Evolutionary conservation across 2,329 filamentous ascomycete genomes (phyloP).

Genomic region (Cryphonectria parasitica): DNA sequence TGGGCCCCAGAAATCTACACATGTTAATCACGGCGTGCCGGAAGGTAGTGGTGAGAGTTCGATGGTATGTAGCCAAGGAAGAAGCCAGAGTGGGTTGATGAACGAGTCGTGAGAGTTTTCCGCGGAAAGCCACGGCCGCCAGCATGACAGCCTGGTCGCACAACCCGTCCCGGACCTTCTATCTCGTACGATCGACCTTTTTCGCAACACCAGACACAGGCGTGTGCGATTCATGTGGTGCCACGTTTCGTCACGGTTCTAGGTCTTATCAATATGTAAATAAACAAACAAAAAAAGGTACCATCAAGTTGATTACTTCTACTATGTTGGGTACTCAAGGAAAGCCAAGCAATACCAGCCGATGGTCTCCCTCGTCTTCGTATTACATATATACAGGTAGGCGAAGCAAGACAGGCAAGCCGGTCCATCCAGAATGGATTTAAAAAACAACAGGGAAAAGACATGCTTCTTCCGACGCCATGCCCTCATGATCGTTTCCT

Average conservation of each 20-base stretch:
- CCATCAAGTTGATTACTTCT: background rate
- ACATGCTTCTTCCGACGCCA: slow-evolving; percentile 6
- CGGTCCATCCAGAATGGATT: background rate
- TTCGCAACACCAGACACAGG: background rate
- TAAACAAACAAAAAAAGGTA: background rate
- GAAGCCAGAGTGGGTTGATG: background rate
- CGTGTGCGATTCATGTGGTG: background rate
- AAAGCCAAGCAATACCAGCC: background rate
- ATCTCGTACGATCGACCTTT: background rate
- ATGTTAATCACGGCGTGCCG: slow-evolving; percentile 8
- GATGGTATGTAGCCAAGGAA: background rate
- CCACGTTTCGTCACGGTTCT: background rate
- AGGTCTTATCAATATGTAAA: background rate
- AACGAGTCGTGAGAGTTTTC: too few species aligned
- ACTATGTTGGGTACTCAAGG: background rate
- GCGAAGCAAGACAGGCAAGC: background rate
- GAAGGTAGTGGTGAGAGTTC: slow-evolving; percentile 9
- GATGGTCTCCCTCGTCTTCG: slow-evolving; percentile 1
- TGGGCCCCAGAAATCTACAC: slow-evolving; percentile 34
- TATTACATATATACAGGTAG: background rate
- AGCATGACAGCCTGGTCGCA: background rate
- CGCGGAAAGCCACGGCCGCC: too few species aligned
- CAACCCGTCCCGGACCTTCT: background rate
- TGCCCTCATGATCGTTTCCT: background rate
- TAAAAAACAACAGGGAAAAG: background rate